Percentiles rank a stretch among this genome's conserved stretches.
Conservation (phyloP, 306 rosid species). For the Vigna hirtella region DNA sequence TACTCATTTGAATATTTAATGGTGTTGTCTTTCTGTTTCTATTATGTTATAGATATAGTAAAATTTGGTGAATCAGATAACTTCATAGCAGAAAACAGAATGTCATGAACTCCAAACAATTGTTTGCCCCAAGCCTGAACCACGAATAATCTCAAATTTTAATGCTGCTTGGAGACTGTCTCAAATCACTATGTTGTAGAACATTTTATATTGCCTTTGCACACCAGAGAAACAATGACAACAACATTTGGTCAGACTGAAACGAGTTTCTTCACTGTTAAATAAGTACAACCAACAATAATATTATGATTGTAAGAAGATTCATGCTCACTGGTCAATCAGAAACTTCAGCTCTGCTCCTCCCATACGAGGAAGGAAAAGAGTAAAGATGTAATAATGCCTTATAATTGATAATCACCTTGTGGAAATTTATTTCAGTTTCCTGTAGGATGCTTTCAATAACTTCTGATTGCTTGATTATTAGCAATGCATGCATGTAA, state of each 20-base stretch:
- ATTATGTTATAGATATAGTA: not conserved
- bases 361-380: not conserved
- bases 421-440: conserved; percentile 31
- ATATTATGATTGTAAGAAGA: not conserved
- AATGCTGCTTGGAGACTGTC: conserved; percentile 18
- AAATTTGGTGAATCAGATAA: not conserved
- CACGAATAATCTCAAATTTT: conserved; percentile 1
- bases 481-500: conserved; percentile 26
- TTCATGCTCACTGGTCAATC: not conserved
- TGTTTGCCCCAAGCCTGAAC: conserved; percentile 18
- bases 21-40: conserved; percentile 27
- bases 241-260: too few species aligned
- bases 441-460: conserved; percentile 27
- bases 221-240: too few species aligned
- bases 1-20: conserved; percentile 25
- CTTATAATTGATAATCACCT: conserved; percentile 7
- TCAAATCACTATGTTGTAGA: not conserved
- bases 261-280: conserved; percentile 5
- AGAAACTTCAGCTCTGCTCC: not conserved
- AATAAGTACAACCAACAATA: conserved; percentile 13
- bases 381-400: not conserved
- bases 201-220: conserved; percentile 9
- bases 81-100: conserved; percentile 12
- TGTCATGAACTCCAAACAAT: conserved; percentile 7
- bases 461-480: conserved; percentile 21